These are phyloP conservation scores for Flammula alnicola DNA, from an alignment of 1,284 basidiomycete species.

Conservation along the genomic window DNA sequence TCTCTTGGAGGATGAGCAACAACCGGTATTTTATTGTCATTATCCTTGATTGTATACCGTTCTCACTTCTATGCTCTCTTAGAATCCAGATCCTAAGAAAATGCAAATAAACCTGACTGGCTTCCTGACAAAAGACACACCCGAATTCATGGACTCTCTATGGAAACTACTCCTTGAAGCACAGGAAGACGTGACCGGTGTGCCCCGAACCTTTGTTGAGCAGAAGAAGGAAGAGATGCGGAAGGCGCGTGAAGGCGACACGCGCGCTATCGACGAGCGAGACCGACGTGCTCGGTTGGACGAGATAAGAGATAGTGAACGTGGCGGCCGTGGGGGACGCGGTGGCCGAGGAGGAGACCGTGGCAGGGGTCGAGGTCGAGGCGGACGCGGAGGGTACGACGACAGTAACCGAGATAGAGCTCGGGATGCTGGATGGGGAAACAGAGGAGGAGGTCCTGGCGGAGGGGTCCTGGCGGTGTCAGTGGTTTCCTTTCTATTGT, in stretches of 20 bases:
- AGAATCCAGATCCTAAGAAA: conserved; percentile 91
- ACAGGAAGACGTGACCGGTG: conserved; percentile 86
- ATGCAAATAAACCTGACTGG: conserved; percentile 96
- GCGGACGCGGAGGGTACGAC: conserved; percentile 49
- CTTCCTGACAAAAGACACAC: conserved; percentile 84
- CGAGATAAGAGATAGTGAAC: conserved; percentile 64
- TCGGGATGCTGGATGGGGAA: conserved; percentile 47
- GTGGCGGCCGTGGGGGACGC: conserved; percentile 47
- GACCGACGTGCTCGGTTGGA: conserved; percentile 71
- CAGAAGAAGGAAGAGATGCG: conserved; percentile 96
- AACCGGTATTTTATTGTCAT: conserved; percentile 65
- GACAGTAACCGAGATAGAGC: conserved; percentile 41
- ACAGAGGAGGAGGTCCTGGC: conserved; percentile 36
- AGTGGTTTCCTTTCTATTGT: conserved; percentile 26
- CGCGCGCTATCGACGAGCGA: conserved; percentile 70
- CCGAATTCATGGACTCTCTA: conserved; percentile 84
- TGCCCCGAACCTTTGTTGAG: conserved; percentile 93
- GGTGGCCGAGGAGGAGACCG: conserved; percentile 36
- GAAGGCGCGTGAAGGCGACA: conserved; percentile 72
- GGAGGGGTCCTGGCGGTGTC: conserved; percentile 50
- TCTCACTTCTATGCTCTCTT: conserved; percentile 9
- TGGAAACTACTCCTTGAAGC: conserved; percentile 93
- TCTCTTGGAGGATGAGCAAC: conserved; percentile 83
- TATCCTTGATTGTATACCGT: not conserved
- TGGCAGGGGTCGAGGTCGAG: conserved; percentile 45